A percentile compares a stretch with the other conserved stretches of the same genome.
Evolutionary conservation across 345 rosid species (phyloP).

Genomic region (Noccaea bulbosa): DNA sequence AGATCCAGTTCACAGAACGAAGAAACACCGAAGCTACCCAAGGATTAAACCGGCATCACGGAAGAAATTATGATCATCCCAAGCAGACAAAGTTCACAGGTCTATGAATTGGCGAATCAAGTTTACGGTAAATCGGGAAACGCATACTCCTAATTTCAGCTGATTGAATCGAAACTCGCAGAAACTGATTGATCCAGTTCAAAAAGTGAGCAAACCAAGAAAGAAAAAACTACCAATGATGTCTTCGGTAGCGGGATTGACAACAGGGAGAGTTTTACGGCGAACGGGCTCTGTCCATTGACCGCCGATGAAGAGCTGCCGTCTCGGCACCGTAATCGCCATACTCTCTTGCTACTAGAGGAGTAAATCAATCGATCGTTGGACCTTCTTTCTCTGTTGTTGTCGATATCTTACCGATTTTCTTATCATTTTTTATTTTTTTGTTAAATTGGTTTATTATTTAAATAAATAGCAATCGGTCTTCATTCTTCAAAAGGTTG

Average conservation of each 20-base stretch:
- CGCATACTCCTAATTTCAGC: background rate
- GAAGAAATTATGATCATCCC: background rate
- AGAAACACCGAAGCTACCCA: too few species aligned
- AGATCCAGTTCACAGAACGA: background rate
- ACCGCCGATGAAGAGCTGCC: conserved; percentile 82
- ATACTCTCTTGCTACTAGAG: conserved; percentile 31
- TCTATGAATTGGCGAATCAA: background rate
- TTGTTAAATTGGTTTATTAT: too few species aligned
- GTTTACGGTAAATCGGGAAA: background rate
- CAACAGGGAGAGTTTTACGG: conserved; percentile 67
- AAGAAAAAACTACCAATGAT: conserved; percentile 58
- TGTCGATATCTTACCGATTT: background rate
- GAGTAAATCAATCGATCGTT: background rate
- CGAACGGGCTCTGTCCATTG: conserved; percentile 79
- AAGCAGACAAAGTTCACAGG: background rate
- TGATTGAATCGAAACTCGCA: conserved; percentile 12
- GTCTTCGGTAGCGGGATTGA: conserved; percentile 82
- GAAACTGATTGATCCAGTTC: conserved; percentile 3
- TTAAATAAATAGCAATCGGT: too few species aligned
- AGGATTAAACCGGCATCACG: too few species aligned
- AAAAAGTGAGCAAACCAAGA: conserved; percentile 2
- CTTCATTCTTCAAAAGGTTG: too few species aligned
- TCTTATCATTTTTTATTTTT: background rate
- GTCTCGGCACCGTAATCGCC: conserved; percentile 62
- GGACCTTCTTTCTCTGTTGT: background rate